Base-by-base conservation (phyloP, 2,329 filamentous ascomycete genomes). In the Sporothrix dimorphospora region DNA sequence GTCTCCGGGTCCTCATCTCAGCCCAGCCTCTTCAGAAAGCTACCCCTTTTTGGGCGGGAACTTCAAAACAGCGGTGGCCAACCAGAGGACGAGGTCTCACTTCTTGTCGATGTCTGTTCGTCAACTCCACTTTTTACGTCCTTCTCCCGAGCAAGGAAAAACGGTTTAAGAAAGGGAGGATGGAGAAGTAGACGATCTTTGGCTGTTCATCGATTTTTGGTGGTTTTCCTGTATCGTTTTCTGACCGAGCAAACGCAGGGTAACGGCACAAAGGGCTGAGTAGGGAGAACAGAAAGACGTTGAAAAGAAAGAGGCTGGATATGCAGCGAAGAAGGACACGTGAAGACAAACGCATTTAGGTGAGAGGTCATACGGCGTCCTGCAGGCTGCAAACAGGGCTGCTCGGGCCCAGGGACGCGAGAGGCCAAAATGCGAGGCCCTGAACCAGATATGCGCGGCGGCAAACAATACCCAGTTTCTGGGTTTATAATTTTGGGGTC, bases 81-180 rank as follows among this genome's bases (percentile, higher is more conserved):
- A 65, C 38, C 59, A 65, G 21, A 65, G 30, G 11, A 7, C 38
- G 6, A 24, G n/a, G 59, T 63, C 59, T 63, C 38, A 65, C 59
- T 27, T 65, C 59, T 45, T 42, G 59, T 45, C 38, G 11, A 27
- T 19, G 59, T 27, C 21, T 65, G 59, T 42, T 65, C 21, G 38
- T 19, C 38, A 42, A 27, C 38, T 45, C 59, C 38, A 45, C 59
- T 65, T 65, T 63, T 45, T 19, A 42, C 38, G n/a, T 45, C 38
- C n/a, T 65, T 45, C 59, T 65, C n/a, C 59, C 38, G 59, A 42
- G 59, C 59, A 65, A 65, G 38, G 59, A 65, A 38, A 45, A 42
- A 38, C 11, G 11, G 59, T 21, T 19, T 12, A 7, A 40, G 40
- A 63, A 45, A 65, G 59, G 59, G 59, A 65, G 59, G 16, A 21